Percentiles rank a stretch among this genome's conserved stretches.
Conservation (phyloP, 306 rosid species). For the Pyrus communis region DNA sequence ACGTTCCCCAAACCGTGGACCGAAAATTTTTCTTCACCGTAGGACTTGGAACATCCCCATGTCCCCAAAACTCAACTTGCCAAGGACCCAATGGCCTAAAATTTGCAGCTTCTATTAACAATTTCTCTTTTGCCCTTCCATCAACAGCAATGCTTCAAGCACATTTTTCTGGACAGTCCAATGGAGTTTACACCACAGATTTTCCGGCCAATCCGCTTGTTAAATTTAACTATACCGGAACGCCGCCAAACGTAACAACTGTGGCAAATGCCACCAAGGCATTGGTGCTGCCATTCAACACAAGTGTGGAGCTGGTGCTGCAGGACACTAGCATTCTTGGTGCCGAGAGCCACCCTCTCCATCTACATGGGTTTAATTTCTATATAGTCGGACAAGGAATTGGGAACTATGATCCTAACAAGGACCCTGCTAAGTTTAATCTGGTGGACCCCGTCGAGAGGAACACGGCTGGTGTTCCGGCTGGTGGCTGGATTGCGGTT, state of each 20-base stretch:
- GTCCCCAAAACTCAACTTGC: constrained; percentile 64
- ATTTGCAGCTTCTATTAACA: constrained; percentile 61
- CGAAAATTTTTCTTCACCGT: constrained; percentile 51
- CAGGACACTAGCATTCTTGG: constrained; percentile 64
- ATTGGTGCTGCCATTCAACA: constrained; percentile 55
- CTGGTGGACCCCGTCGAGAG: constrained; percentile 65
- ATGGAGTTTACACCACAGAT: constrained; percentile 49
- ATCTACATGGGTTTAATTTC: constrained; percentile 78
- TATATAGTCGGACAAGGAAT: constrained; percentile 67
- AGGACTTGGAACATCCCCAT: constrained; percentile 70
- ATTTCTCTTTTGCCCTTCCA: constrained; percentile 65
- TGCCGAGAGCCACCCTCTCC: constrained; percentile 82
- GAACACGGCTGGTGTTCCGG: constrained; percentile 58
- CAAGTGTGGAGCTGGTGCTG: constrained; percentile 69
- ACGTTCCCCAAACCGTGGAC: constrained; percentile 54
- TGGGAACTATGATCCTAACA: constrained; percentile 61
- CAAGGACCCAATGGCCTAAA: constrained; percentile 77
- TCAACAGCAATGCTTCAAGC: constrained; percentile 58
- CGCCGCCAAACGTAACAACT: constrained; percentile 59
- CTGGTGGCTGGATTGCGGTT: constrained; percentile 76
- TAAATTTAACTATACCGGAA: constrained; percentile 68
- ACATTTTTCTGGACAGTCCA: constrained; percentile 33
- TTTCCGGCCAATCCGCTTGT: constrained; percentile 48
- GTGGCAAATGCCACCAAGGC: constrained; percentile 52
- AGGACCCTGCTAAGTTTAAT: constrained; percentile 59